Evolutionary conservation across 2,329 filamentous ascomycete species (phyloP), one percentile per base, ranked within the genome.

Genomic region (Epichloe elymi): DNA sequence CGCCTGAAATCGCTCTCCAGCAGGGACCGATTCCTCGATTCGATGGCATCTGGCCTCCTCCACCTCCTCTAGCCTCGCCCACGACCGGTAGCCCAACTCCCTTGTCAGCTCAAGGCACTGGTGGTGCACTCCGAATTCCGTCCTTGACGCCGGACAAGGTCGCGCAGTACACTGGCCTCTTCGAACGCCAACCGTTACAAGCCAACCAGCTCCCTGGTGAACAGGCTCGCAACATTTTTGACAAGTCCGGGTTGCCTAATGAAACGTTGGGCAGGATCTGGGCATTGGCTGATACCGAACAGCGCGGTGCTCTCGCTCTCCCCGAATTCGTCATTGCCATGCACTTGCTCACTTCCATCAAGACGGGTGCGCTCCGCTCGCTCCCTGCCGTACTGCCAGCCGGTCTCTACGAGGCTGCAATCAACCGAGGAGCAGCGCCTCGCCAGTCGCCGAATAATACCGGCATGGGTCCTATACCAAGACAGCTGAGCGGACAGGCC

Each of bases 251-350:
- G 51, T 71, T 98, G 55, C 86, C 91, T 5, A 96, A 94, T 64
- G 89, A 97, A 59, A 78, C 86, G 11, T 75, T 98, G 35, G 90
- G 90, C n/a, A 83, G 86, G 58, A 96, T 98, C 71, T 98, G 93
- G 93, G 89, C 86, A 60, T 76, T 98, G 54, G 86, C 90, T 20
- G 93, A 98, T 65, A 93, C 88, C 0, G 90, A 96, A 67, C 89
- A 95, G 69, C 82, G 90, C 49, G 93, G 93, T 48, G 82, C 85
- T 35, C 75, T 98, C 37, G 86, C 90, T 52, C 76, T 83, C 59
- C 91, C 89, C 14, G 93, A 97, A 61, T 98, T 98, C 65, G 86
- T 95, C 63, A 94, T 98, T 62, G 93, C 93, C 44, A 98, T 98
- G 93, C 93, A 98, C 67, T 74, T 98, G 54, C 76, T 98, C 55